Evolutionary conservation across 1,284 basidiomycete genomes (phyloP), one percentile per base, ranked within the genome.

Genomic region (Athelia sp.): DNA sequence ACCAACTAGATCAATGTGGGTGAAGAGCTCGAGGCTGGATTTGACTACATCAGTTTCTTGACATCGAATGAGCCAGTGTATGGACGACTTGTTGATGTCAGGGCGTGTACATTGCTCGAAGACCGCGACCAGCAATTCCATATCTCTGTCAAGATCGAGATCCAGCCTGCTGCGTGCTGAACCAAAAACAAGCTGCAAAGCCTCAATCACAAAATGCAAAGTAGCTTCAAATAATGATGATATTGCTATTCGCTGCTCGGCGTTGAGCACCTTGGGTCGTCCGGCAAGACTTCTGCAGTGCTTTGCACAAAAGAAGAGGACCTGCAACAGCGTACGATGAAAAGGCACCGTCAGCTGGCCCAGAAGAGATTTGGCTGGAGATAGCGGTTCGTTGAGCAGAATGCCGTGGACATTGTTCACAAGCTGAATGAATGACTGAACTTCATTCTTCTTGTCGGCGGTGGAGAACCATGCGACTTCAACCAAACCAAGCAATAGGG

Each of bases 1-100:
- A 13, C 89, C 88, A 22, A 79, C 77, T 6, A 90, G 67, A 54
- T 91, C 88, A 43, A 81, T 78, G 48, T 81, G 77, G 23, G 76
- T 76, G 56, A 90, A 78, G 0, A 96, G 75, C 49, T 93, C 84
- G 29, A 97, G 72, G 56, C 87, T 90, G 1, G 79, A 73, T 36
- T 81, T 78, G 56, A 96, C 82, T 17, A 95, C 77, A 60, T 91
- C 88, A 34, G 84, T 84, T 60, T 92, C 88, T 60, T 92, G 87
- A 52, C 91, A 87, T 45, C 82, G 75, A 18, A 84, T 76, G 42
- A 97, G 72, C 93, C 94, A 97, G 13, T 75, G 64, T 2, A 74
- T 68, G 0, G 87, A 79, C 0, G 87, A 82, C 0, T 78, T 70
- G 44, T 79, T 80, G 47, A 92, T 74, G 34, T 87, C 84, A 9